Percentiles rank a stretch among this genome's conserved stretches.
phyloP scores from a whole-genome alignment of 2,329 filamentous ascomycete genomes.

The Xylaria sp. region DNA sequence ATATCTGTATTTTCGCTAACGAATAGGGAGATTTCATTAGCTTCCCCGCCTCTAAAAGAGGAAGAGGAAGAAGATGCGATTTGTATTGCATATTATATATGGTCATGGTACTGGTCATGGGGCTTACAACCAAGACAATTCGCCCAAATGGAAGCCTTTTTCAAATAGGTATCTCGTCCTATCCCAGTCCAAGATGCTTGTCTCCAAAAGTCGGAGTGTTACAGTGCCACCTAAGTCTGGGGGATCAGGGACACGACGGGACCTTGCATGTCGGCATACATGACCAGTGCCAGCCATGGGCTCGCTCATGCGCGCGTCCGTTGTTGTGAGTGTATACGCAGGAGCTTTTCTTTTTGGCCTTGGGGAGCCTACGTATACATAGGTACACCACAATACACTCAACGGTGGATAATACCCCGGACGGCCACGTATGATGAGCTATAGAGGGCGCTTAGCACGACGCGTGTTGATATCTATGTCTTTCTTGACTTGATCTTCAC shows the following conservation, averaged over 20 bases:
- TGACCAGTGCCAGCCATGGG: constrained; percentile 21
- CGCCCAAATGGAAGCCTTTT: not conserved
- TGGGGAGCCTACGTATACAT: too few relatives aligned
- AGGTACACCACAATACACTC: too few relatives aligned
- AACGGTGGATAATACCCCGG: too few relatives aligned
- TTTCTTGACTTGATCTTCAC: constrained; percentile 3
- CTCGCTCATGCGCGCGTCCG: constrained; percentile 28
- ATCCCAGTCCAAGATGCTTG: constrained; percentile 2
- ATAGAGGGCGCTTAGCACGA: constrained; percentile 17
- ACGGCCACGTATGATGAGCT: too few relatives aligned
- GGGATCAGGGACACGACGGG: constrained; percentile 34
- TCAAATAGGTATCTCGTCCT: constrained; percentile 18
- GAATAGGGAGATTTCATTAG: constrained; percentile 6
- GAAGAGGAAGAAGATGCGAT: not conserved
- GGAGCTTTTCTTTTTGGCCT: too few relatives aligned
- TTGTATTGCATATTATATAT: not conserved
- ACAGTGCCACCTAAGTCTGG: constrained; percentile 25
- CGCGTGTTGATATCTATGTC: not conserved
- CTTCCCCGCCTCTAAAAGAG: not conserved
- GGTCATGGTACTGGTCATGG: constrained; percentile 2
- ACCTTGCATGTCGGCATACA: constrained; percentile 32
- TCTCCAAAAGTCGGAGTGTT: constrained; percentile 13
- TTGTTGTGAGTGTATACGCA: too few relatives aligned
- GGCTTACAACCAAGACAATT: constrained; percentile 2
- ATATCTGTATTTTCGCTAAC: not conserved